Evolutionary conservation across 2,329 filamentous ascomycete species (phyloP), one percentile per base, ranked within the genome.

Genomic region (Reticulascus tulasneorum): DNA sequence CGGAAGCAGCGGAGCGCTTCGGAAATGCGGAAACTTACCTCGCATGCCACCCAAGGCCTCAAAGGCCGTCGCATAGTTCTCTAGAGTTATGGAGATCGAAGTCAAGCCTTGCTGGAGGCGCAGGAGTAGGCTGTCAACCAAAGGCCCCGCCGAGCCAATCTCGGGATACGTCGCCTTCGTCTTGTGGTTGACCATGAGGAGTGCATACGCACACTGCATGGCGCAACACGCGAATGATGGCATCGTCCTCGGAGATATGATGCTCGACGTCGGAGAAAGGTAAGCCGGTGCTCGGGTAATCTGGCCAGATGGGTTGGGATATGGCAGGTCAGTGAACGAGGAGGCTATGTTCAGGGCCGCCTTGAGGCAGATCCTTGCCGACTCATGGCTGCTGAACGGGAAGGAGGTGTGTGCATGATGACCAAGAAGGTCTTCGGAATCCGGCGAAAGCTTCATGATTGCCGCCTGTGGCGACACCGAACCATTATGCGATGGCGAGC

Each of bases 291-390:
- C 47, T 21, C 57, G 55, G n/a, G 52, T 53, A 5, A 53, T 46
- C 38, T 57, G 53, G 15, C 59, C 49, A 17, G 51, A 62, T 47
- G 65, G 59, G 34, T 63, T 63, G 11, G 70, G 69, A 35, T 66
- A 70, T 1, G 70, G 68, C 22, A 74, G 48, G 9, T 56, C 52
- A 42, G 66, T 59, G 33, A 73, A 73, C 10, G 62, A 62, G 33
- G 56, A 49, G 2, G 69, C 63, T 36, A 74, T 73, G 41, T 60
- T 66, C 27, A 73, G 57, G 3, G 69, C 67, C 7, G 69, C 64
- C 29, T 64, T 66, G 21, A 73, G 55, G 46, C 69, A 73, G 40
- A 73, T 61, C 46, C 68, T 68, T 16, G 69, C 62, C 11, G 69
- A 73, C 26, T 64, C 57, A 37, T 69, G 66, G 26, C 57, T 64